Conservation (phyloP, 305 asterid genomes). For the Salvia sclarea region DNA sequence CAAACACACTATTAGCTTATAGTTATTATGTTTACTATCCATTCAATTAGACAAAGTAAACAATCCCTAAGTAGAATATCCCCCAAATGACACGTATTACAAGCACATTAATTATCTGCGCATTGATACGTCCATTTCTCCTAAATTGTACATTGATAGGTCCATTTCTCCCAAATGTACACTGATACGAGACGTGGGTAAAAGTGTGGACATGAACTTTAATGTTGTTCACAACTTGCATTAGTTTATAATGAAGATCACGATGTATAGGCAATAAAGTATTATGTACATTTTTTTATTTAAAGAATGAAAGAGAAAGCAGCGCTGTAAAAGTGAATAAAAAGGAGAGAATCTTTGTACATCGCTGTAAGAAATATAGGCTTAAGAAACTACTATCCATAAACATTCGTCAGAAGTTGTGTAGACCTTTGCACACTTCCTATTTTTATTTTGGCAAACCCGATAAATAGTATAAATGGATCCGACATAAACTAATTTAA, state of each 20-base stretch:
- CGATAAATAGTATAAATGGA: neutral
- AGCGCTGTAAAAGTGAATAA: neutral
- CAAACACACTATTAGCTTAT: no score
- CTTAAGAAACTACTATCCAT: no score
- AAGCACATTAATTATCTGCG: no score
- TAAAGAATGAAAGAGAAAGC: constrained; percentile 2
- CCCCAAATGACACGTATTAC: no score
- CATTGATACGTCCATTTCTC: no score
- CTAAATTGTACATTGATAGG: neutral
- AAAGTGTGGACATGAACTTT: neutral
- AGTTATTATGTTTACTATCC: no score
- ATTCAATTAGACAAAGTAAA: no score
- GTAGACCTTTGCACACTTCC: neutral
- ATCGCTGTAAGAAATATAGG: neutral
- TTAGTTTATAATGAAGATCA: neutral
- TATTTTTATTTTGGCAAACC: neutral
- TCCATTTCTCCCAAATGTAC: neutral
- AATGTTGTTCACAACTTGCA: neutral
- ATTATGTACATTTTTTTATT: neutral
- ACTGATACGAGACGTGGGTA: neutral
- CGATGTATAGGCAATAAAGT: constrained; percentile 4
- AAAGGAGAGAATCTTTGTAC: constrained; percentile 11
- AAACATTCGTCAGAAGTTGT: neutral
- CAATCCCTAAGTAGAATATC: no score
- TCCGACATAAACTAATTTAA: neutral